Evolutionary conservation across 305 asterid species (phyloP).

Genomic region (Rubia balearica): DNA sequence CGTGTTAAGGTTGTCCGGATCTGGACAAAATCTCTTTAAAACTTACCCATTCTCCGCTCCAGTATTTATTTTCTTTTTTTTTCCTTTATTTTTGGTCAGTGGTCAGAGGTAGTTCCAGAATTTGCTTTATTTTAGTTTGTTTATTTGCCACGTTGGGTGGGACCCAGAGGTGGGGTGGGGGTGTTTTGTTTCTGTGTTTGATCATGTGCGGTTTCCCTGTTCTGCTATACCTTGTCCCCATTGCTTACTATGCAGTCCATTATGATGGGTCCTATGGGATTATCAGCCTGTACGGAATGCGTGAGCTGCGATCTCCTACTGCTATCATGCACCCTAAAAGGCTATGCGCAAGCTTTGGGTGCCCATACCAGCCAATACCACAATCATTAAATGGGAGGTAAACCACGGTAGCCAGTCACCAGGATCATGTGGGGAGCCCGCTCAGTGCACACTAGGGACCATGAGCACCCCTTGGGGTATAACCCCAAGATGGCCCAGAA

Average conservation of each 20-base stretch:
- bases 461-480: too few species aligned
- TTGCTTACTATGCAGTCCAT: slow-evolving; percentile 20
- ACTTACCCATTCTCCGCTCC: not conserved
- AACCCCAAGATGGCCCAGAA: too few species aligned
- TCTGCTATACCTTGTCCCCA: slow-evolving; percentile 52
- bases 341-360: too few species aligned
- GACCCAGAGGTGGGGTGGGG: slow-evolving; percentile 21
- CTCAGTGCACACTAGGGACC: too few species aligned
- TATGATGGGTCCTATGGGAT: slow-evolving; percentile 3
- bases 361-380: too few species aligned
- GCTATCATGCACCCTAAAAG: not conserved
- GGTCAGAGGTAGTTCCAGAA: not conserved
- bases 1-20: slow-evolving; percentile 37
- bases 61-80: not conserved
- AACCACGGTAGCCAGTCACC: too few species aligned
- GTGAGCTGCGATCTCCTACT: slow-evolving; percentile 17
- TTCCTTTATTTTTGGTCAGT: not conserved
- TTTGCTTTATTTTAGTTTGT: slow-evolving; percentile 8
- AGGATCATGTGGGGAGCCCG: too few species aligned
- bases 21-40: slow-evolving; percentile 15
- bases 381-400: too few species aligned
- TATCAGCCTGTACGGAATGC: slow-evolving; percentile 23
- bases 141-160: slow-evolving; percentile 30
- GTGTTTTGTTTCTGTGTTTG: slow-evolving; percentile 2
- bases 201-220: slow-evolving; percentile 38